Evolutionary conservation across 164 flowering plant genomes (phyloP).

Genomic region (Santalum album): DNA sequence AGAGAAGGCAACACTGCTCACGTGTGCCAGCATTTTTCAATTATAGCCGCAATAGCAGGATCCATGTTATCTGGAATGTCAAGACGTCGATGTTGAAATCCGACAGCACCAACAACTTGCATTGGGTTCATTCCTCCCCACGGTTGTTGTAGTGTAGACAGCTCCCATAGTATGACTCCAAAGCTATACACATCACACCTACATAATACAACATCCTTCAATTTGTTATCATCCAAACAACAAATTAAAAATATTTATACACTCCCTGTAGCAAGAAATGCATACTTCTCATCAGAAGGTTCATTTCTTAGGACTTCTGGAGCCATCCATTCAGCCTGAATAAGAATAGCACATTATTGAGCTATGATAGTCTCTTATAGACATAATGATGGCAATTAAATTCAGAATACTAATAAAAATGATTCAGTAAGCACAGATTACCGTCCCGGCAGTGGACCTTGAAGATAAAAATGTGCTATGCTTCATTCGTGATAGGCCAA

Average conservation of each 20-base stretch:
- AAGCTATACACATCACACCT: slow-evolving; percentile 96
- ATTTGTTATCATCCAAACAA: neutral
- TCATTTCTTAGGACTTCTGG: slow-evolving; percentile 96
- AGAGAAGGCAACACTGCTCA: slow-evolving; percentile 30
- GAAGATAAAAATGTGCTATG: slow-evolving; percentile 85
- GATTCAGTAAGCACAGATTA: slow-evolving; percentile 21
- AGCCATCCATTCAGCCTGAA: slow-evolving; percentile 99
- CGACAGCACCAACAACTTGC: slow-evolving; percentile 99
- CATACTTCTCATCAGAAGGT: slow-evolving; percentile 92
- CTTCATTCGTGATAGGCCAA: slow-evolving; percentile 88
- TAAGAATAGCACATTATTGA: too few relatives aligned
- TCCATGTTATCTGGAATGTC: slow-evolving; percentile 83
- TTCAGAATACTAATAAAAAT: neutral
- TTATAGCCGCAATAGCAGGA: slow-evolving; percentile 73
- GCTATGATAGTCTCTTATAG: too few relatives aligned
- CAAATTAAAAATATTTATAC: neutral
- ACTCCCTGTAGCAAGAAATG: slow-evolving; percentile 1
- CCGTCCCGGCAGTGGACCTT: slow-evolving; percentile 93
- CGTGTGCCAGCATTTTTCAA: slow-evolving; percentile 88
- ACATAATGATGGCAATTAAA: too few relatives aligned
- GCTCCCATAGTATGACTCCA: slow-evolving; percentile 96
- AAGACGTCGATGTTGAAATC: slow-evolving; percentile 94
- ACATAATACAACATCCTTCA: slow-evolving; percentile 15
- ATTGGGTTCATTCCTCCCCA: slow-evolving; percentile 99
- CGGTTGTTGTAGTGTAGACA: slow-evolving; percentile 82